A percentile compares a stretch with the other conserved stretches of the same genome.
These are phyloP conservation scores for Funneliformis mosseae DNA, from an alignment of 192 early-diverging fungal genomes.

Conservation along the genomic window DNA sequence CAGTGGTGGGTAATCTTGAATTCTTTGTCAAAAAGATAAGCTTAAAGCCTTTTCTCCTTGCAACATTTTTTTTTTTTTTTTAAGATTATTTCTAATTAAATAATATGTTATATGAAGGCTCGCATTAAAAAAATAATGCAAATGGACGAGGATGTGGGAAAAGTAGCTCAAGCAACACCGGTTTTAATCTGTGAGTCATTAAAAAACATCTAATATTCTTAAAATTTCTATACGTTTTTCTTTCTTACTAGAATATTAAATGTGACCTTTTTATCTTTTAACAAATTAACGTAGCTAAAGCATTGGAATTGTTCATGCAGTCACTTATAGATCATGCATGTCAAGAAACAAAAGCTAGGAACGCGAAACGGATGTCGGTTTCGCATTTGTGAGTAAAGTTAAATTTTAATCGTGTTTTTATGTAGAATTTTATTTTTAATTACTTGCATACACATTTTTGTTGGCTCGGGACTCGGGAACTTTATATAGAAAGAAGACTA, in stretches of 20 bases:
- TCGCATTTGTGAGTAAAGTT: slow-evolving; percentile 81
- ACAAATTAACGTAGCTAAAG: slow-evolving; percentile 65
- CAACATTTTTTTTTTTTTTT: neutral
- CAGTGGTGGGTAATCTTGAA: slow-evolving; percentile 68
- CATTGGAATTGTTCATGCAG: slow-evolving; percentile 95
- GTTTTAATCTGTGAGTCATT: slow-evolving; percentile 84
- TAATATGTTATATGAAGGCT: slow-evolving; percentile 62
- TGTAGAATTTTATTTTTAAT: neutral
- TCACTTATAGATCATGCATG: slow-evolving; percentile 86
- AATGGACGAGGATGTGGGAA: slow-evolving; percentile 98
- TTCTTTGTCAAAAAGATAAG: neutral
- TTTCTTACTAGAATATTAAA: neutral
- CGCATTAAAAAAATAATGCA: slow-evolving; percentile 99
- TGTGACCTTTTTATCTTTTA: neutral
- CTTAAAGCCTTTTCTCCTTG: neutral
- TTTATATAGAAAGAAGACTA: slow-evolving; percentile 71
- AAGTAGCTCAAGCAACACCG: slow-evolving; percentile 96
- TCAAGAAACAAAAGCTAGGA: slow-evolving; percentile 75
- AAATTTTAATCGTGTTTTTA: no score
- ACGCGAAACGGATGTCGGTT: slow-evolving; percentile 81
- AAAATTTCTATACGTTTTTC: neutral
- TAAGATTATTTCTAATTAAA: slow-evolving; percentile 8
- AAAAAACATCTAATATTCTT: neutral
- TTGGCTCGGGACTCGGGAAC: no score
- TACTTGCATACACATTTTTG: slow-evolving; percentile 1